Base-by-base conservation (phyloP, 2,329 filamentous ascomycete genomes). In the Cadophora gregata region DNA sequence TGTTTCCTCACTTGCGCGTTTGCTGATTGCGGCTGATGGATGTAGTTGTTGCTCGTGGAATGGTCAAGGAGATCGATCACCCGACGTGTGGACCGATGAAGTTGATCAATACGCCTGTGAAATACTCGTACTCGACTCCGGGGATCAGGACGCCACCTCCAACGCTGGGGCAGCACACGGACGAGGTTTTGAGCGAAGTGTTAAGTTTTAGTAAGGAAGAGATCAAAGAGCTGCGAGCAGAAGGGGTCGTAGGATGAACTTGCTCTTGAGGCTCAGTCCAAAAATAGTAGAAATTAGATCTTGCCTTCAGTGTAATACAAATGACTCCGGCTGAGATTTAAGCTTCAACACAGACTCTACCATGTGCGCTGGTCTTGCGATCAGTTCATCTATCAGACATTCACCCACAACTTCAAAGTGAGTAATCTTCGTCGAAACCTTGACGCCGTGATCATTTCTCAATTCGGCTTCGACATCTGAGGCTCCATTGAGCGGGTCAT, bases 41-140 rank as follows among this genome's bases (percentile, higher is more conserved):
- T 1, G 19, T 24, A 71, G 93, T 93, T 81, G 83, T 79, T 81
- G 93, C 93, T 27, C 86, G 95, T 63, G 85, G 90, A 67, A 98
- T 98, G 95, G 90, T 97, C 1, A 87, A 92, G n/a, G 91, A 97
- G 75, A 81, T 97, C 33, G 87, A 97, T 0, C 95, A 98, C 76
- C 87, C 86, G 1, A 82, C 84, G 7, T 97, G 94, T 77, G 95
- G 95, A 0, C 86, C 89, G 0, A 89, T 98, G 71, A 93, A 93
- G 79, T 81, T 97, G 73, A 90, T 98, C 66, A 97, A 96, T 75
- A 95, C 93, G 1, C 95, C 95, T 0, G 90, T 97, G 68, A 98
- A 98, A 78, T 96, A 93, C 78, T 97, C 93, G 1, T 88, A 93
- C 71, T 90, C 90, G 16, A 88, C 85, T 70, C 93, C 93, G 0